These are phyloP conservation scores for Penicillium sp. DNA, from an alignment of 2,329 filamentous ascomycete genomes.

Conservation along the genomic window DNA sequence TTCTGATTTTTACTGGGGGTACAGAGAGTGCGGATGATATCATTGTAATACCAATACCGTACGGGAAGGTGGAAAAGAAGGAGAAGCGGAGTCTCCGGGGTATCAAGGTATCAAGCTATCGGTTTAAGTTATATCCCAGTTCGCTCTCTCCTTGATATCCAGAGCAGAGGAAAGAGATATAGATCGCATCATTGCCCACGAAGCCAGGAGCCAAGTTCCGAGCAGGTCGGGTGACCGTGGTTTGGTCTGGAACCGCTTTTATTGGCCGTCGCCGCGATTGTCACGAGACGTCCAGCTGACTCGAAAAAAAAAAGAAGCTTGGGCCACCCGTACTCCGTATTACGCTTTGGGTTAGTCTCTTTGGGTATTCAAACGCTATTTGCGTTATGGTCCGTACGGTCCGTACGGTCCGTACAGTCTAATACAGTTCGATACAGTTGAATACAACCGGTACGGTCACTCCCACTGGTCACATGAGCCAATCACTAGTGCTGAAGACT, in stretches of 20 bases:
- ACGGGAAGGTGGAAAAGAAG: background rate
- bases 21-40: constrained; percentile 12
- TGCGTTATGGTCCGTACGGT: too few relatives aligned
- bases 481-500: too few relatives aligned
- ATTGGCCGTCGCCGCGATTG: constrained; percentile 24
- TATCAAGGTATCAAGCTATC: constrained; percentile 2
- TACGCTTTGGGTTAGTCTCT: too few relatives aligned
- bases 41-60: constrained; percentile 8
- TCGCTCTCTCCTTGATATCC: too few relatives aligned
- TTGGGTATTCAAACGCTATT: too few relatives aligned
- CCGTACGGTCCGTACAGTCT: too few relatives aligned
- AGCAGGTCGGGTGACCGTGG: constrained; percentile 42
- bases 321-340: constrained; percentile 10
- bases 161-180: background rate
- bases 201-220: background rate
- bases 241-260: constrained; percentile 34
- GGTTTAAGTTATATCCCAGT: background rate
- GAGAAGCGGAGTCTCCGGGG: constrained; percentile 12
- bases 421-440: too few relatives aligned
- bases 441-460: too few relatives aligned
- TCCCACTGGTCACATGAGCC: too few relatives aligned
- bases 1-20: background rate
- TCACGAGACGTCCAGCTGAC: constrained; percentile 30
- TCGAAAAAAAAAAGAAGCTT: constrained; percentile 20
- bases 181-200: background rate